Base-by-base conservation (phyloP, 768 basidiomycete genomes). In the Mycena maculata region DNA sequence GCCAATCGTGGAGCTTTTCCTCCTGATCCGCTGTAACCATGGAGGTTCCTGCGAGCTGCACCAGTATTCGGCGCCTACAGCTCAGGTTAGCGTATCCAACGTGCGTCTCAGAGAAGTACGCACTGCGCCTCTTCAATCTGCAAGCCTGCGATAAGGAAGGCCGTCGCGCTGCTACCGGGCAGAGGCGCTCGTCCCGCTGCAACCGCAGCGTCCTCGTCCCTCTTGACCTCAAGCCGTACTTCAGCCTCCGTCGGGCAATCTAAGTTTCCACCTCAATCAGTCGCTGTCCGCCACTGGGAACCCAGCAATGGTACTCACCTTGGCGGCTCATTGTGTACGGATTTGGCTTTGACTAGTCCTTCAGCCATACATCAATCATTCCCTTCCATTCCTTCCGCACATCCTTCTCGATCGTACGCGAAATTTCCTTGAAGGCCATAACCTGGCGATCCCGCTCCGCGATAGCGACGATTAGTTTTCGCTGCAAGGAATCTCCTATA, bases 101-200 rank as follows among this genome's bases (percentile, higher is more conserved):
- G 6, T 8, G 23, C 36, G 8, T 42, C 9, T 16, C 41, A 42
- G 5, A 4, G 16, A 9, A 38, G 20, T 1, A 65, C 68, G 6
- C 30, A 70, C 68, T 70, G 68, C 10, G 52, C 13, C 12, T 66
- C 63, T 27, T 70, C 68, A 7, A 70, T 23, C 44, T 70, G 63
- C 2, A 70, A 16, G 1, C 68, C 68, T 13, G 63, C 36, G 1
- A 58, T 39, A 18, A 69, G 31, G 41, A 69, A 64, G 0, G 54
- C 61, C 0, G 63, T 56, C 12, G 48, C 41, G 13, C 57, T 31
- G 38, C 36, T 15, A 22, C 39, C 33, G 23, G 48, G 36, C 33
- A 60, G 13, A 28, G 44, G 58, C 4, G 31, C 18, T 20, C 2
- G 2, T 12, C 36, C 50, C 1, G 9, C 50, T 20, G 23, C 54